Evolutionary conservation across 2,329 filamentous ascomycete species (phyloP).

Genomic region (Kalmusia sp.): DNA sequence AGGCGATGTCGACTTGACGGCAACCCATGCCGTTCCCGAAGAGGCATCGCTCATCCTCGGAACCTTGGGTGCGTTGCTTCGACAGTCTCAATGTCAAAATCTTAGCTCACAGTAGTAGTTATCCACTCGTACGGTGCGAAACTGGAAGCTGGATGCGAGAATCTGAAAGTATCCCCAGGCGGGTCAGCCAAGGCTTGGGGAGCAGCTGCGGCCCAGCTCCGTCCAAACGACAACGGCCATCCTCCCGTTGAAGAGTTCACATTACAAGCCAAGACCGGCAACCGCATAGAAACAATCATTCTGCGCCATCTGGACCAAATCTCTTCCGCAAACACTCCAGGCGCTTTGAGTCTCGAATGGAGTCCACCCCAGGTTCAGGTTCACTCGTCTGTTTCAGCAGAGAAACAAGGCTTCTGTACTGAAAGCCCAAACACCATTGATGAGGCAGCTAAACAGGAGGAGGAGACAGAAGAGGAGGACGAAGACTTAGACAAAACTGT

Average conservation of each 20-base stretch:
- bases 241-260: conserved; percentile 22
- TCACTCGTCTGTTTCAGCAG: conserved; percentile 34
- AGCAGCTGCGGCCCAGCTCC: background rate
- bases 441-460: conserved; percentile 17
- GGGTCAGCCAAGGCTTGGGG: too few relatives aligned
- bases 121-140: conserved; percentile 18
- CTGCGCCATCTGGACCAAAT: conserved; percentile 37
- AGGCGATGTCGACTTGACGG: background rate
- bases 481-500: conserved; percentile 26
- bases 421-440: background rate
- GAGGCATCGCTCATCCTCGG: conserved; percentile 2
- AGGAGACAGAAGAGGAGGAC: conserved; percentile 35
- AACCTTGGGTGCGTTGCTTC: background rate
- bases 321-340: conserved; percentile 11
- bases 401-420: conserved; percentile 11
- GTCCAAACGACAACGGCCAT: conserved; percentile 2
- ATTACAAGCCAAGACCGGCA: conserved; percentile 23
- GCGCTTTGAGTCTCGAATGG: conserved; percentile 25
- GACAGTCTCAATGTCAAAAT: too few relatives aligned
- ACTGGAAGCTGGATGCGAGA: conserved; percentile 28
- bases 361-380: conserved; percentile 36
- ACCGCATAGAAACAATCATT: conserved; percentile 32
- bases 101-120: background rate
- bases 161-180: conserved; percentile 28
- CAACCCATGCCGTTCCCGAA: background rate